phyloP scores from a whole-genome alignment of 768 basidiomycete species.

The Naganishia vaughanmartiniae region DNA sequence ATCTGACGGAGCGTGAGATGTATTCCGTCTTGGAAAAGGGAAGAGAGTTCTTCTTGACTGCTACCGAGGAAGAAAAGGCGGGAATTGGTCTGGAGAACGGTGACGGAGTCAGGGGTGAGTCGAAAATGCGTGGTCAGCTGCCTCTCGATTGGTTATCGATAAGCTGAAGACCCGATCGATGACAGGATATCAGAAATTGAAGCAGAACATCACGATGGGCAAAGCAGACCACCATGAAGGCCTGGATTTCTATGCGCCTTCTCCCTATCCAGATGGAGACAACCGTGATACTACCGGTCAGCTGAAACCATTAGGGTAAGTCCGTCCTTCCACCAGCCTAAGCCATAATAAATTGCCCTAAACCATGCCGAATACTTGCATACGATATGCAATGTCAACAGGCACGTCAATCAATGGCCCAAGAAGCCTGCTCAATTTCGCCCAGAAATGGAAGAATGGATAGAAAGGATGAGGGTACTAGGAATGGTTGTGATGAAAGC shows the following conservation, averaged over 20 bases:
- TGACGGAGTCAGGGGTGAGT: constrained; percentile 72
- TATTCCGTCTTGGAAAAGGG: constrained; percentile 67
- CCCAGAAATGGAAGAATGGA: constrained; percentile 69
- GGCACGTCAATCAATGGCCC: constrained; percentile 72
- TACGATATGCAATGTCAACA: no score
- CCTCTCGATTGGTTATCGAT: neutral
- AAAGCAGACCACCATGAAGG: constrained; percentile 70
- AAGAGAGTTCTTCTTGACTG: constrained; percentile 68
- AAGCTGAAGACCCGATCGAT: neutral
- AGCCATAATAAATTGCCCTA: no score
- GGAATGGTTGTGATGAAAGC: constrained; percentile 83
- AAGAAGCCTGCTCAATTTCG: constrained; percentile 59
- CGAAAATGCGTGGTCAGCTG: neutral
- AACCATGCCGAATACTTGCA: no score
- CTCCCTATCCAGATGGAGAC: constrained; percentile 27
- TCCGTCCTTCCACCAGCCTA: neutral
- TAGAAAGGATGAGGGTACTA: constrained; percentile 77
- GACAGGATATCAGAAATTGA: constrained; percentile 72
- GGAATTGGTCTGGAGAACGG: constrained; percentile 64
- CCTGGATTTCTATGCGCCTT: constrained; percentile 73
- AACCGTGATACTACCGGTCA: neutral
- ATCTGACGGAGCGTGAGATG: constrained; percentile 60
- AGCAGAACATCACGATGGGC: constrained; percentile 82
- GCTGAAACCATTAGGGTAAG: constrained; percentile 12
- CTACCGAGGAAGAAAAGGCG: constrained; percentile 72